Percentiles rank a stretch among this genome's conserved stretches.
Evolutionary conservation across 495 filamentous ascomycete species (phyloP).

Genomic region (Entonaema liquescens): DNA sequence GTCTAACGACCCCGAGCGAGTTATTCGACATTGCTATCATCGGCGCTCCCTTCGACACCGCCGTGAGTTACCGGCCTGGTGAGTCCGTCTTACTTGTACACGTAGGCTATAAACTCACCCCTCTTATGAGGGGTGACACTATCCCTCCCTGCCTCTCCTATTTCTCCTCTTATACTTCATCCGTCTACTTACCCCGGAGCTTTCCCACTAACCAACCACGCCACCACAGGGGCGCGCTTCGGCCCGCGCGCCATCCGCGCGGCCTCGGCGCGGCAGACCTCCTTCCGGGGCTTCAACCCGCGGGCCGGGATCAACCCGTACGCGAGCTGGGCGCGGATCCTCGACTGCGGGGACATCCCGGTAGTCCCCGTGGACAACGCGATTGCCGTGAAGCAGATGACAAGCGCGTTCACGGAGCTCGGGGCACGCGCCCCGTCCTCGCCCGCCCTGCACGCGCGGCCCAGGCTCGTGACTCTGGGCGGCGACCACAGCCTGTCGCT

Average conservation of each 20-base stretch:
- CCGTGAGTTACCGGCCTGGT: slow-evolving; percentile 81
- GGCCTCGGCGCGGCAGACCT: slow-evolving; percentile 75
- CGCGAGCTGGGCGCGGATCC: slow-evolving; percentile 72
- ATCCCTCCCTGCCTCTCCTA: neutral
- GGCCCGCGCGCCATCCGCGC: slow-evolving; percentile 84
- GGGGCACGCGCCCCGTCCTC: slow-evolving; percentile 46
- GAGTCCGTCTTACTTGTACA: slow-evolving; percentile 23
- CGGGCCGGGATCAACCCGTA: slow-evolving; percentile 82
- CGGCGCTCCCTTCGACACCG: slow-evolving; percentile 86
- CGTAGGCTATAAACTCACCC: neutral
- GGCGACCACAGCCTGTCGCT: slow-evolving; percentile 84
- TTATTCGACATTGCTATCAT: slow-evolving; percentile 82
- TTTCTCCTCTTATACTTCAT: neutral
- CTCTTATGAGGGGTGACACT: neutral
- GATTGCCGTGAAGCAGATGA: slow-evolving; percentile 80
- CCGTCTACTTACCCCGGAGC: neutral
- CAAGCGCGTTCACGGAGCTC: slow-evolving; percentile 69
- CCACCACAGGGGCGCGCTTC: slow-evolving; percentile 71
- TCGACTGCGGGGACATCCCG: slow-evolving; percentile 88
- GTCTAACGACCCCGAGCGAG: slow-evolving; percentile 71
- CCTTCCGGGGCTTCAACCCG: slow-evolving; percentile 79
- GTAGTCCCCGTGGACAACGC: slow-evolving; percentile 80
- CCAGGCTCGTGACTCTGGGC: slow-evolving; percentile 80
- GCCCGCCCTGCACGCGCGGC: slow-evolving; percentile 46
- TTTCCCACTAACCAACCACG: neutral